Conservation (phyloP, 2,329 filamentous ascomycete species). For the Dactylellina cionopaga region DNA sequence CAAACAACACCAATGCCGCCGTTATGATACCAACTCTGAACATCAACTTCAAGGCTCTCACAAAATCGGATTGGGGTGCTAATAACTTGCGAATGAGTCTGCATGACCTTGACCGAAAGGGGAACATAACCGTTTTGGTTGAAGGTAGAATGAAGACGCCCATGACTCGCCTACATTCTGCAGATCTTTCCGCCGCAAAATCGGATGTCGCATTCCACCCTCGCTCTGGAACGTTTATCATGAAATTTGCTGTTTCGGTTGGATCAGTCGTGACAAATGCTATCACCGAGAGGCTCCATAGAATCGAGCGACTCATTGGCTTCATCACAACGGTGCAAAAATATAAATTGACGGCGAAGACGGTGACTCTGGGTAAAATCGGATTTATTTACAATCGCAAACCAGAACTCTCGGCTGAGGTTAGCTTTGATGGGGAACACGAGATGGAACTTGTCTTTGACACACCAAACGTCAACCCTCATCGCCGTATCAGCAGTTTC, state of each 20-base stretch:
- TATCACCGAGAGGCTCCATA: conserved; percentile 71
- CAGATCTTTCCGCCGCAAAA: conserved; percentile 60
- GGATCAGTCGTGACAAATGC: conserved; percentile 69
- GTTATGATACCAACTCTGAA: conserved; percentile 57
- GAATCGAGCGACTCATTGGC: conserved; percentile 75
- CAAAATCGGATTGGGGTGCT: conserved; percentile 66
- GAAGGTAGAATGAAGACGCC: conserved; percentile 69
- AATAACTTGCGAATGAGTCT: conserved; percentile 71
- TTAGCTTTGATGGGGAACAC: conserved; percentile 56
- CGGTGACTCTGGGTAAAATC: conserved; percentile 71
- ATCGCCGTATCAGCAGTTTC: conserved; percentile 71
- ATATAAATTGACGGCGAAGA: conserved; percentile 68
- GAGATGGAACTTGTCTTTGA: conserved; percentile 71
- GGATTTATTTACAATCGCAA: conserved; percentile 72
- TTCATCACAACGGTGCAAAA: conserved; percentile 72
- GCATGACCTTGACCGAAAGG: conserved; percentile 64
- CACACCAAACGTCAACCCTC: conserved; percentile 69
- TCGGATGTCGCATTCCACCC: conserved; percentile 72
- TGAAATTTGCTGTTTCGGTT: conserved; percentile 70
- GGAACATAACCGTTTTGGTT: conserved; percentile 67
- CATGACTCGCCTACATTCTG: conserved; percentile 63
- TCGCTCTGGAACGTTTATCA: conserved; percentile 70
- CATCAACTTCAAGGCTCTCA: conserved; percentile 57
- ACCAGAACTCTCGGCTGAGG: conserved; percentile 54
- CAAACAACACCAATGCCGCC: conserved; percentile 55